Percentiles rank a stretch among this genome's conserved stretches.
phyloP scores from a whole-genome alignment of 768 basidiomycete genomes.

The Omphalotus guepiniiformis region DNA sequence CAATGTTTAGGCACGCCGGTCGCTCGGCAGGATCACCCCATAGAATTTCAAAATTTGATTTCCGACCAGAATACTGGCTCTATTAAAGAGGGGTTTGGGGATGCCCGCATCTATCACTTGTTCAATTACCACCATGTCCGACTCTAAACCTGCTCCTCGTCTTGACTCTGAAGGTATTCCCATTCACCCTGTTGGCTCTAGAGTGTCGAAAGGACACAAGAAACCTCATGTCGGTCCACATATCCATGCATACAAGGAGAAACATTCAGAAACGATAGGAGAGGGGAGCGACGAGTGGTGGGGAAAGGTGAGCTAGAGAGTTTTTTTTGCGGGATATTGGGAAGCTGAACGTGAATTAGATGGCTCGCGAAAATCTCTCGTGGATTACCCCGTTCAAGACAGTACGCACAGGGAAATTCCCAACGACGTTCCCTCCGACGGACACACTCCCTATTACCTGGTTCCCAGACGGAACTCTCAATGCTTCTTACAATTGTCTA shows the following conservation, averaged over 20 bases:
- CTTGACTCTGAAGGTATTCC: conserved; percentile 8
- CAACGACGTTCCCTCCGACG: conserved; percentile 87
- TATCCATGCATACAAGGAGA: conserved; percentile 64
- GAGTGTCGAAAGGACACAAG: conserved; percentile 1
- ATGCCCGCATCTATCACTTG: not conserved
- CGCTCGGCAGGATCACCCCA: too few species aligned
- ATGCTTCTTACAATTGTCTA: conserved; percentile 96
- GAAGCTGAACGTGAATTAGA: not conserved
- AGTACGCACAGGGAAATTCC: not conserved
- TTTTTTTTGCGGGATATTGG: not conserved
- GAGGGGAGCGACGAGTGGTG: conserved; percentile 83
- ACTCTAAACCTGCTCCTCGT: conserved; percentile 2
- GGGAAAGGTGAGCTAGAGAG: conserved; percentile 56
- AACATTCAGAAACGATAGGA: conserved; percentile 71
- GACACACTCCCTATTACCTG: conserved; percentile 81
- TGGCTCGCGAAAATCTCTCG: conserved; percentile 1
- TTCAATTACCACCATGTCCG: not conserved
- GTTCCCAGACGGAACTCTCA: conserved; percentile 94
- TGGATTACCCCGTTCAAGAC: not conserved
- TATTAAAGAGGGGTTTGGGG: too few species aligned
- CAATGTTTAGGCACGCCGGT: too few species aligned
- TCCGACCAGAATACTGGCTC: too few species aligned
- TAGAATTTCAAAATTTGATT: too few species aligned
- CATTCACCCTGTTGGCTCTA: conserved; percentile 1
- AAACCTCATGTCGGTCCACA: conserved; percentile 75